These are phyloP conservation scores for Spongiforma sp. DNA, from an alignment of 1,284 basidiomycete species.

Conservation along the genomic window DNA sequence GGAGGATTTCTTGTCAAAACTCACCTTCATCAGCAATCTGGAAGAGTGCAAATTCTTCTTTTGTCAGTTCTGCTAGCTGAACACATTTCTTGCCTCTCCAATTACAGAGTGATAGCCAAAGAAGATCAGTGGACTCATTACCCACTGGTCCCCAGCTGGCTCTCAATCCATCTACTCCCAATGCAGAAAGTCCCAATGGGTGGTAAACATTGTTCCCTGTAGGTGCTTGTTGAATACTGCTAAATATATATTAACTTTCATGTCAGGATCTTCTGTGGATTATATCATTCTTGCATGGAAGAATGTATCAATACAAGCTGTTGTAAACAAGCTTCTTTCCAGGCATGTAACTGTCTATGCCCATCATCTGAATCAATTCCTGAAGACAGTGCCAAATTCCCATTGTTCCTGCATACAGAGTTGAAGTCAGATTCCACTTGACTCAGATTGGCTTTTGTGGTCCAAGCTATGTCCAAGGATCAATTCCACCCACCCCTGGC, in stretches of 20 bases:
- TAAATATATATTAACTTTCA: not conserved
- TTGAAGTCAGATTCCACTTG: not conserved
- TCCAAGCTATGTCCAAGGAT: not conserved
- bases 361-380: not conserved
- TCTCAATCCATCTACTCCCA: not conserved
- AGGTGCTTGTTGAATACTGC: not conserved
- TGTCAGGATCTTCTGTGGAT: not conserved
- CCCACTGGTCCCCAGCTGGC: not conserved
- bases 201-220: not conserved
- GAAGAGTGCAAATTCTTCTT: not conserved
- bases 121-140: not conserved
- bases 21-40: not conserved
- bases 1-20: not conserved
- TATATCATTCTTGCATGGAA: not conserved
- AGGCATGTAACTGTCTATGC: not conserved
- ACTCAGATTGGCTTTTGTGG: not conserved
- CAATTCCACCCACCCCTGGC: not conserved
- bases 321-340: not conserved
- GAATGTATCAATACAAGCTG: not conserved
- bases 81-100: not conserved
- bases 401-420: not conserved
- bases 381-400: not conserved
- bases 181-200: not conserved
- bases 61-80: not conserved
- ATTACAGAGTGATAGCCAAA: too few species aligned